phyloP scores from a whole-genome alignment of 2,329 filamentous ascomycete species.

The Phyllosticta paracitricarpa region DNA sequence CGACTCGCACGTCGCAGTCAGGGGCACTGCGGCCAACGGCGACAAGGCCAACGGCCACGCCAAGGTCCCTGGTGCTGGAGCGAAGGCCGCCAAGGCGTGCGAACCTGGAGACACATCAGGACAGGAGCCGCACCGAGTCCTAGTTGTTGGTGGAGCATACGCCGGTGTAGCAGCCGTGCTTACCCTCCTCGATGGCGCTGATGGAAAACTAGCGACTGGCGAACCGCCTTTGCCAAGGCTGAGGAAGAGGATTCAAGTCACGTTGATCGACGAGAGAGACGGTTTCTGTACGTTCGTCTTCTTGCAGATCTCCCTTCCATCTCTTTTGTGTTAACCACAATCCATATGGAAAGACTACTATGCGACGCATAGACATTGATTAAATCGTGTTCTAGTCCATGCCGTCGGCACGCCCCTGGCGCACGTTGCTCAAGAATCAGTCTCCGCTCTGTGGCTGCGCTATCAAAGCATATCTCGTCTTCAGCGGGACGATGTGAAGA shows the following conservation, averaged over 20 bases:
- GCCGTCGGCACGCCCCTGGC: slow-evolving; percentile 67
- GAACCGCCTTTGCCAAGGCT: slow-evolving; percentile 19
- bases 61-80: not conserved
- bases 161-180: slow-evolving; percentile 57
- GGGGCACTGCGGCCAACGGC: not conserved
- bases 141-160: slow-evolving; percentile 64
- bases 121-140: slow-evolving; percentile 28
- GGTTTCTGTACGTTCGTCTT: slow-evolving; percentile 59
- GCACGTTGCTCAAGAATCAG: slow-evolving; percentile 47
- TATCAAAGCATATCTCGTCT: slow-evolving; percentile 59
- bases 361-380: not conserved
- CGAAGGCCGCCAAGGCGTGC: not conserved
- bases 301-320: not conserved
- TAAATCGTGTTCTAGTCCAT: slow-evolving; percentile 47
- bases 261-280: slow-evolving; percentile 68
- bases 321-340: not conserved
- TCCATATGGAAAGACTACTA: not conserved
- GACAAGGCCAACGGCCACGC: not conserved
- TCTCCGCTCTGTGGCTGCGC: slow-evolving; percentile 46
- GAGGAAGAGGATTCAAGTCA: slow-evolving; percentile 54
- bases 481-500: slow-evolving; percentile 50
- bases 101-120: not conserved
- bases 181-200: slow-evolving; percentile 57
- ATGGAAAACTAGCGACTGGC: slow-evolving; percentile 40
- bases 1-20: not conserved